Conservation (phyloP, 2,329 filamentous ascomycete genomes). For the Colletotrichum sojae region DNA sequence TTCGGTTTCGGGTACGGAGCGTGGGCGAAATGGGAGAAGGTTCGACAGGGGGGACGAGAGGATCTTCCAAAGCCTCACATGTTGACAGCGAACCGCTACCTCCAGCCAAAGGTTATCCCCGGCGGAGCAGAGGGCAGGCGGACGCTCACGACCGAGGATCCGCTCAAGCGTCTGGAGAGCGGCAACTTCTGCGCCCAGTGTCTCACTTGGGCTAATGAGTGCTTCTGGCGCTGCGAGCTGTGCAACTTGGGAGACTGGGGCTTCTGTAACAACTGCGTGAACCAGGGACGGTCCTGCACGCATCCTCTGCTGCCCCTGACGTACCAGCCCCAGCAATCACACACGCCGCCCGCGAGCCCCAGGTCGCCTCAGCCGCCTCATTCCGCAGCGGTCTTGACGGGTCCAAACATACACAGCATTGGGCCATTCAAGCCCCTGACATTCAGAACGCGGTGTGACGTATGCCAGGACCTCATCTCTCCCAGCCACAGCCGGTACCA, state of each 20-base stretch:
- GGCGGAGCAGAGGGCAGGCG: conserved; percentile 69
- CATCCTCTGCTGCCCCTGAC: conserved; percentile 85
- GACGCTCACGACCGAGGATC: conserved; percentile 77
- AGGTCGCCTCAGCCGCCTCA: conserved; percentile 59
- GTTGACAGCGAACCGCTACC: conserved; percentile 70
- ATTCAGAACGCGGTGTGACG: conserved; percentile 83
- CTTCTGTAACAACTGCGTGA: conserved; percentile 90
- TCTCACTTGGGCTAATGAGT: conserved; percentile 80
- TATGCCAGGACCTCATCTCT: conserved; percentile 81
- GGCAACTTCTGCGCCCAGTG: conserved; percentile 91
- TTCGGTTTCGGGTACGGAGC: conserved; percentile 87
- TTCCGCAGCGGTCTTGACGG: conserved; percentile 63
- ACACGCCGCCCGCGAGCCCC: conserved; percentile 56
- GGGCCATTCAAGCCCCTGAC: conserved; percentile 76
- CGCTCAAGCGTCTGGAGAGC: conserved; percentile 76
- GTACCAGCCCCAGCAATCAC: conserved; percentile 63
- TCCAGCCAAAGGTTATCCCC: conserved; percentile 62
- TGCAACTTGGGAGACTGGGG: conserved; percentile 98
- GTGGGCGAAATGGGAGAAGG: conserved; percentile 75
- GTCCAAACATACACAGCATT: conserved; percentile 60
- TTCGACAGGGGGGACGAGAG: conserved; percentile 55
- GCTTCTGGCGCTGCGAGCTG: conserved; percentile 89
- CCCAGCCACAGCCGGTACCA: conserved; percentile 81
- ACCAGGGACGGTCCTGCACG: conserved; percentile 83
- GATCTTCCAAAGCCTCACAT: conserved; percentile 67